Evolutionary conservation across 208 protist genomes (phyloP).

Genomic region (Trypanosoma scelopori): DNA sequence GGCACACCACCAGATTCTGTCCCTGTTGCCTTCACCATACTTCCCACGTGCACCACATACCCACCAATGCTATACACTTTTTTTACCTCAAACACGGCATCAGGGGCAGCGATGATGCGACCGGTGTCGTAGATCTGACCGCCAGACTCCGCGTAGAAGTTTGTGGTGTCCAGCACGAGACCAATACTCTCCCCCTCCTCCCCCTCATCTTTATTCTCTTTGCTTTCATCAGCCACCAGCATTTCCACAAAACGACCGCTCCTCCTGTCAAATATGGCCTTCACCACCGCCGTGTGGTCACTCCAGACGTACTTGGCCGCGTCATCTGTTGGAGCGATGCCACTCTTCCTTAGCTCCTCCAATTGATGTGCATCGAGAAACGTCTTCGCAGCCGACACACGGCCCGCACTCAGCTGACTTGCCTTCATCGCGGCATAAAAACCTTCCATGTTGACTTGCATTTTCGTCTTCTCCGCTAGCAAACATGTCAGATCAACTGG

Average conservation of each 20-base stretch:
- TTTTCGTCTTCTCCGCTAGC: constrained; percentile 95
- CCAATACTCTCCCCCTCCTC: constrained; percentile 76
- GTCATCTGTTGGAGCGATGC: constrained; percentile 92
- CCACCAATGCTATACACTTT: constrained; percentile 94
- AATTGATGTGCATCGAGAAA: constrained; percentile 86
- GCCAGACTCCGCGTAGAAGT: constrained; percentile 98
- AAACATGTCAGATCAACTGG: constrained; percentile 97
- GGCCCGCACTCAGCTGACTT: constrained; percentile 61
- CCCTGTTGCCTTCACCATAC: constrained; percentile 43
- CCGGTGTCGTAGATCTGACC: constrained; percentile 97
- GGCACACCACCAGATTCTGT: constrained; percentile 43
- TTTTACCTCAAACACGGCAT: constrained; percentile 86
- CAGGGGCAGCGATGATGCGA: constrained; percentile 68
- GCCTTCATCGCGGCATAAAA: constrained; percentile 88
- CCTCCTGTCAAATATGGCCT: constrained; percentile 89
- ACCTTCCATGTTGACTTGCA: constrained; percentile 84
- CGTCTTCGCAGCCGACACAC: constrained; percentile 77
- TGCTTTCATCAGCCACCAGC: constrained; percentile 34
- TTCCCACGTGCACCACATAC: constrained; percentile 97
- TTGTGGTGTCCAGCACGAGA: constrained; percentile 94
- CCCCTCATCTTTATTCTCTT: constrained; percentile 31
- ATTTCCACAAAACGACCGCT: constrained; percentile 66
- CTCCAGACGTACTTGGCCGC: constrained; percentile 93
- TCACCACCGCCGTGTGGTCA: constrained; percentile 67
- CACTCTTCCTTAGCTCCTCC: constrained; percentile 74